Base-by-base conservation (phyloP, 2,329 filamentous ascomycete species). In the Ophiostoma pallidulum region DNA sequence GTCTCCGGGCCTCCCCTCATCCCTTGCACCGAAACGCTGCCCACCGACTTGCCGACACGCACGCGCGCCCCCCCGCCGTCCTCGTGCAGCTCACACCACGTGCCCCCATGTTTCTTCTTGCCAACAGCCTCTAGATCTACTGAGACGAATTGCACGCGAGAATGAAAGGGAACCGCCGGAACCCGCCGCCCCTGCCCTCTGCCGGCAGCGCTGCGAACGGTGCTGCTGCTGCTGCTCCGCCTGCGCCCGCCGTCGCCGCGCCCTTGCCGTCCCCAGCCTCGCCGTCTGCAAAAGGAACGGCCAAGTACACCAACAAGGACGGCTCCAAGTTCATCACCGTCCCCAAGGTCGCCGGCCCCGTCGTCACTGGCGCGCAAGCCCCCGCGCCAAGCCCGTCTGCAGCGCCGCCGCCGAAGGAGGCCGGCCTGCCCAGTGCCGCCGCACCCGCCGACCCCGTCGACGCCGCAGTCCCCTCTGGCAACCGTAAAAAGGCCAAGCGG, bases 401-500 rank as follows among this genome's bases (percentile, higher is more conserved):
- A 26, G 58, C 69, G 39, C 60, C 66, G 20, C 61, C 70, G 5
- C 12, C 40, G 19, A 18, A 33, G 5, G 32, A 12, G 38, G 59
- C 61, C 16, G 52, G 49, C n/a, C 18, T 20, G 14, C 51, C 45
- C 5, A 16, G 47, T 38, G 44, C 43, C 6, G 10, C 13, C 2
- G 18, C 31, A 5, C 35, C 14, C 29, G 26, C 13, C 14, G 29
- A 24, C 29, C 43, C 16, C 9, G 22, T 31, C 51, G 53, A 38
- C 60, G 38, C 36, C 40, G 9, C 47, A 4, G 41, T 33, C 18
- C 53, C 53, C 1, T 10, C 72, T 8, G 83, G 90, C 44, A 96
- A 95, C 67, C 81, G 86, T 62, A 96, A 96, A 74, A 97, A 96
- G 72, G 86, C 92, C 65, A 96, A 95, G 73, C 80, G 90, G 57